phyloP scores from a whole-genome alignment of 2,329 filamentous ascomycete genomes.

The Huntiella abstrusa region DNA sequence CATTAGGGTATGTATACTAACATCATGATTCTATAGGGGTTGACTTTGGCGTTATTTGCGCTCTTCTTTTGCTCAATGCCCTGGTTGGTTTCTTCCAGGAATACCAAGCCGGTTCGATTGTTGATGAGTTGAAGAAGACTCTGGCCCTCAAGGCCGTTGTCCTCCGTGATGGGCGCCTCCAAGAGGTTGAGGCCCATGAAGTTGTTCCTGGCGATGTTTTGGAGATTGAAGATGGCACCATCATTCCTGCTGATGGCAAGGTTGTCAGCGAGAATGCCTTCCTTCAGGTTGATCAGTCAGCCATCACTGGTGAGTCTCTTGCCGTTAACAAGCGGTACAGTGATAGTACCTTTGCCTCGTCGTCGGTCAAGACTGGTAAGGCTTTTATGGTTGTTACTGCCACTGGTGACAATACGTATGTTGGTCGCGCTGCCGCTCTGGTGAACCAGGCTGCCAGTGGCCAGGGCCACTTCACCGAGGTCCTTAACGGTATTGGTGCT shows the following conservation, averaged over 20 bases:
- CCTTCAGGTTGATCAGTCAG: conserved; percentile 56
- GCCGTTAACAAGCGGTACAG: conserved; percentile 74
- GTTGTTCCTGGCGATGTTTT: conserved; percentile 83
- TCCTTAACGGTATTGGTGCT: conserved; percentile 72
- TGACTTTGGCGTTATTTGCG: conserved; percentile 83
- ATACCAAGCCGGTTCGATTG: conserved; percentile 75
- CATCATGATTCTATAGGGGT: conserved; percentile 32
- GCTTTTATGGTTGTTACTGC: conserved; percentile 65
- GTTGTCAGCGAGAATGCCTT: conserved; percentile 70
- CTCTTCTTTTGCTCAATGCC: conserved; percentile 66
- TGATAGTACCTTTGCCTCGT: conserved; percentile 70
- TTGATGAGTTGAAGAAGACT: conserved; percentile 81
- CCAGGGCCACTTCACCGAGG: conserved; percentile 76
- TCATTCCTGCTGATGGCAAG: conserved; percentile 74
- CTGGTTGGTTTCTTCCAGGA: conserved; percentile 76
- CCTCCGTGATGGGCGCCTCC: conserved; percentile 56
- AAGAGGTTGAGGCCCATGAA: conserved; percentile 64
- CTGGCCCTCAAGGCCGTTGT: conserved; percentile 76
- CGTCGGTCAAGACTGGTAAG: conserved; percentile 77
- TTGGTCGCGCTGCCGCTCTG: conserved; percentile 72
- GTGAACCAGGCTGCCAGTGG: conserved; percentile 58
- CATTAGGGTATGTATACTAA: background rate
- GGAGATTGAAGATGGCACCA: conserved; percentile 72
- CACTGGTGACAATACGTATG: conserved; percentile 78
- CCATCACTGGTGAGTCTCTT: conserved; percentile 44